Conservation (phyloP, 2,329 filamentous ascomycete genomes). For the Neopestalotiopsis clavispora region DNA sequence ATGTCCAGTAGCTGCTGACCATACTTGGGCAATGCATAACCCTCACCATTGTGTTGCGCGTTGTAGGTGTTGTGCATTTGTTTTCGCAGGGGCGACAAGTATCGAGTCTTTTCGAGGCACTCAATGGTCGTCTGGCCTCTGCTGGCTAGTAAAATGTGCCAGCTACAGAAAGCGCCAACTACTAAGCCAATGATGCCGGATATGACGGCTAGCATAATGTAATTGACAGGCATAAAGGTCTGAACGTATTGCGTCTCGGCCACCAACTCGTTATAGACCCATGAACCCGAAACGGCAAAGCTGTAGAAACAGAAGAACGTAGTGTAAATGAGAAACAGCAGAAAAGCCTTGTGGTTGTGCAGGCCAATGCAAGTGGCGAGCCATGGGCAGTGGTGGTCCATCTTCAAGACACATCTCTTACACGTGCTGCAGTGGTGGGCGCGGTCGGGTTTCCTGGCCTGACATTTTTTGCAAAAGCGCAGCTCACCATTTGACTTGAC, state of each 20-base stretch:
- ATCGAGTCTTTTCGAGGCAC: conserved; percentile 92
- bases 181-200: conserved; percentile 92
- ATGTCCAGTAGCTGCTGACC: conserved; percentile 80
- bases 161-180: conserved; percentile 84
- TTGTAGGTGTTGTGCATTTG: conserved; percentile 69
- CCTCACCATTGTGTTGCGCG: conserved; percentile 57
- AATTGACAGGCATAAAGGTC: conserved; percentile 84
- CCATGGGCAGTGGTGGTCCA: conserved; percentile 99
- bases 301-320: conserved; percentile 82
- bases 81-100: conserved; percentile 79
- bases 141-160: conserved; percentile 85
- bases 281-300: conserved; percentile 77
- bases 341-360: conserved; percentile 92
- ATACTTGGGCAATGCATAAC: conserved; percentile 60
- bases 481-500: conserved; percentile 89
- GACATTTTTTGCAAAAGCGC: conserved; percentile 97
- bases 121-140: conserved; percentile 93
- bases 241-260: conserved; percentile 74
- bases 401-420: conserved; percentile 92
- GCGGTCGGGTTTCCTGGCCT: conserved; percentile 91
- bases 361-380: conserved; percentile 93
- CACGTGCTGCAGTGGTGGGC: conserved; percentile 97
- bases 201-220: conserved; percentile 84
- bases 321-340: conserved; percentile 90
- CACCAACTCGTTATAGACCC: conserved; percentile 86